Base-by-base conservation (phyloP, 495 filamentous ascomycete genomes). In the Trichoderma reesei region DNA sequence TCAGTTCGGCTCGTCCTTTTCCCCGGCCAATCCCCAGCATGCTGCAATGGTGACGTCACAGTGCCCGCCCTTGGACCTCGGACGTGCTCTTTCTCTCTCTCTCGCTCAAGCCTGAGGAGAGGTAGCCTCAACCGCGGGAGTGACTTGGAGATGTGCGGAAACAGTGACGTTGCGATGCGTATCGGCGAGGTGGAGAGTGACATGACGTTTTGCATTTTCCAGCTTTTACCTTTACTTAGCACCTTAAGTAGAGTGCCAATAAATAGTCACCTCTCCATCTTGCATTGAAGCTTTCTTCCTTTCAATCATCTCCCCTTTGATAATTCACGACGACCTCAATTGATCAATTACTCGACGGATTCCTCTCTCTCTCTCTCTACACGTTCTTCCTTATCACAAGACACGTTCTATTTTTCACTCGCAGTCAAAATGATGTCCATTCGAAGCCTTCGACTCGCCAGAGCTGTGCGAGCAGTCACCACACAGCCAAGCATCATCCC, bases 41-140 rank as follows among this genome's bases (percentile, higher is more conserved):
- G 20, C 16, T 14, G 51, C 51, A 56, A 56, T 56, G 51, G 51
- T 56, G 51, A 56, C 51, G 51, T 56, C 51, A 56, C 51, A 34
- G 1, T 1, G 4, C n/a, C 8, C 46, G 46, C 4, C n/a, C 1
- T n/a, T 41, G 2, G 4, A 14, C 1, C 41, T 16, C 41, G 13
- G 10, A n/a, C n/a, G n/a, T n/a, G n/a, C n/a, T n/a, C n/a, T n/a
- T n/a, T n/a, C n/a, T n/a, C n/a, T n/a, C n/a, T n/a, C n/a, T n/a
- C n/a, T n/a, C n/a, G n/a, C n/a, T n/a, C n/a, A n/a, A n/a, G n/a
- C n/a, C 37, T 10, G 37, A 5, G 37, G 37, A 5, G 37, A 5
- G 4, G 42, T 46, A 46, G 11, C 3, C 42, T 46, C 42, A 14
- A 5, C 3, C 3, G 9, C 5, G 7, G 42, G 42, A 46, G 42